phyloP scores from a whole-genome alignment of 805 yeast species.

The Ogataea sp. region DNA sequence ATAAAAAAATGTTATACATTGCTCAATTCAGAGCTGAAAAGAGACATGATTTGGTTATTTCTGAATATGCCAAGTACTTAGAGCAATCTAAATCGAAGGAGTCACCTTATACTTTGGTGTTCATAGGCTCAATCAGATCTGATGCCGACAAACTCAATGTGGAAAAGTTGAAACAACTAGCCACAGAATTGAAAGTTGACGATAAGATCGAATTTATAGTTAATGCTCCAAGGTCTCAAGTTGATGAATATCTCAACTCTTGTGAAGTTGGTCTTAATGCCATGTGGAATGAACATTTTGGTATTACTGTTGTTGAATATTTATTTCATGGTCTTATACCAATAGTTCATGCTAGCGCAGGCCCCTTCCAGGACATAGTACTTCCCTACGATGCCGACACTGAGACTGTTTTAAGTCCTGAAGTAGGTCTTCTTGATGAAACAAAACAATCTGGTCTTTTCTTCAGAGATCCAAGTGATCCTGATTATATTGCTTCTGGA shows the following conservation, averaged over 20 bases:
- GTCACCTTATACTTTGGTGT: conserved; percentile 47
- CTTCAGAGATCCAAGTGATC: conserved; percentile 64
- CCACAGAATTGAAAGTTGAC: conserved; percentile 23
- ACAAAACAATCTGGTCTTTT: conserved; percentile 56
- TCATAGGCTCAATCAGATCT: conserved; percentile 82
- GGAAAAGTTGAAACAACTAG: conserved; percentile 34
- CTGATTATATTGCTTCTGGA: conserved; percentile 40
- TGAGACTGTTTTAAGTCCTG: conserved; percentile 5
- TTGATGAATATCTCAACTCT: conserved; percentile 42
- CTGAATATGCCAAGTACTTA: conserved; percentile 53
- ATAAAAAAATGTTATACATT: conserved; percentile 44
- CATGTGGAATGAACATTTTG: conserved; percentile 99
- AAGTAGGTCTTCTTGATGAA: not conserved
- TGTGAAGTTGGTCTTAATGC: conserved; percentile 81
- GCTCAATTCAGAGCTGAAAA: conserved; percentile 97
- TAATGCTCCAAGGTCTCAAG: conserved; percentile 65
- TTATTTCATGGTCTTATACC: conserved; percentile 82
- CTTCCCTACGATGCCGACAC: conserved; percentile 36
- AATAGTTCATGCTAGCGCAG: conserved; percentile 89
- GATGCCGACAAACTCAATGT: conserved; percentile 57
- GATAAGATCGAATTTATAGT: conserved; percentile 39
- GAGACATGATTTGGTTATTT: conserved; percentile 66
- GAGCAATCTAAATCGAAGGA: conserved; percentile 1
- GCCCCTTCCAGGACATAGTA: conserved; percentile 86
- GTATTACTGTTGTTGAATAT: conserved; percentile 94